Conservation (phyloP, 208 protist species). For the Naegleria fowleri region DNA sequence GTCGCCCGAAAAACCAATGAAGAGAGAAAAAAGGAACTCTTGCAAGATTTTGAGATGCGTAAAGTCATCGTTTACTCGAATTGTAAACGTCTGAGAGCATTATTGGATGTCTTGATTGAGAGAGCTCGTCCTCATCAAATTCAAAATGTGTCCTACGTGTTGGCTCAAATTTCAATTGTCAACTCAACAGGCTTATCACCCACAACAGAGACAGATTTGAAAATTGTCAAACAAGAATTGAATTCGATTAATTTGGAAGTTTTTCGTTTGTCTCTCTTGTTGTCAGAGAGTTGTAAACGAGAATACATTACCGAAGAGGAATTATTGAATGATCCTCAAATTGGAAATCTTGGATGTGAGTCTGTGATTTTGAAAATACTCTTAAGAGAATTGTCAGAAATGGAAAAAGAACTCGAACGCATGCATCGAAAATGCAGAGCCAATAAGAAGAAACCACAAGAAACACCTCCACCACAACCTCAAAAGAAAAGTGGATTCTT, state of each 20-base stretch:
- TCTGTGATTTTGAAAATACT: not conserved
- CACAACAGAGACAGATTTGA: not conserved
- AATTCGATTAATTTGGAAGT: not conserved
- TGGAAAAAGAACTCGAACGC: not conserved
- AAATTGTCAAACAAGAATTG: not conserved
- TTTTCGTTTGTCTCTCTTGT: not conserved
- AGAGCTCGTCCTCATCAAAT: not conserved
- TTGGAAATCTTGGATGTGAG: not conserved
- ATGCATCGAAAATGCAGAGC: not conserved
- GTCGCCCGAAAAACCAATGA: not conserved
- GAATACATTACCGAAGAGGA: not conserved
- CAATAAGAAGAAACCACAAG: not conserved
- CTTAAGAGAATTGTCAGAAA: not conserved
- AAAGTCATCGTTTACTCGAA: not conserved
- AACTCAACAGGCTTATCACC: not conserved
- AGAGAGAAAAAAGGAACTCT: not conserved
- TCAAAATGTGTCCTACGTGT: not conserved
- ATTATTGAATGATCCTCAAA: not conserved
- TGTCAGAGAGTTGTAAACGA: not conserved
- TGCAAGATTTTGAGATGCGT: not conserved
- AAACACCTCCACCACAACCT: not conserved
- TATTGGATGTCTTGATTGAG: not conserved
- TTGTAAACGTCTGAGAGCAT: not conserved
- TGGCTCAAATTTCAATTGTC: not conserved
- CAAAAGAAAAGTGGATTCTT: not conserved